phyloP scores from a whole-genome alignment of 257 asterid species.

The Salvia miltiorrhiza region DNA sequence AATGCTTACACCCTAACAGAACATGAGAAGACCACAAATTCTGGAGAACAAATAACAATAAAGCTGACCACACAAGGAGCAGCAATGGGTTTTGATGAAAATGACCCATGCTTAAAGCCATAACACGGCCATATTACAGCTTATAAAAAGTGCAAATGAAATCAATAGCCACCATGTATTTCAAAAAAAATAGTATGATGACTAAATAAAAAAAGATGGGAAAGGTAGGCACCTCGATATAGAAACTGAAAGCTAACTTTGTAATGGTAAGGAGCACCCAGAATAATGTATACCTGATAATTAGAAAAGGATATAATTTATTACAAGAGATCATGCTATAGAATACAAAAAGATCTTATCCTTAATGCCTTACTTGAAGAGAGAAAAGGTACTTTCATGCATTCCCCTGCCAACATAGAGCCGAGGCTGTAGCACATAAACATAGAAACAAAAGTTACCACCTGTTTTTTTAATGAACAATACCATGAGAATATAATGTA shows the following conservation, averaged over 20 bases:
- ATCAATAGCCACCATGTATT: neutral
- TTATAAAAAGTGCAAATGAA: constrained; percentile 16
- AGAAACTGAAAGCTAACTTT: constrained; percentile 88
- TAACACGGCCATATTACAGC: neutral
- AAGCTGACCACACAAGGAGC: neutral
- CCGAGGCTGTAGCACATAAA: constrained; percentile 69
- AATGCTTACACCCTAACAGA: neutral
- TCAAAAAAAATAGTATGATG: neutral
- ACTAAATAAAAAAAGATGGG: constrained; percentile 4
- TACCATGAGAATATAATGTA: neutral
- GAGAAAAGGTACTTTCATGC: constrained; percentile 97
- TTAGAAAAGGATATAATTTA: neutral
- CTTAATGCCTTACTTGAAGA: constrained; percentile 71
- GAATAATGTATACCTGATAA: constrained; percentile 84
- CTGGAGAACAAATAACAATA: too few relatives aligned
- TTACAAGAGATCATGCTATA: constrained; percentile 10
- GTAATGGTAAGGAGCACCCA: constrained; percentile 90
- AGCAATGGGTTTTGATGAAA: neutral
- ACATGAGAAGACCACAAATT: neutral
- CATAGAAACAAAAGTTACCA: constrained; percentile 21
- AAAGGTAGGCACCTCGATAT: constrained; percentile 64
- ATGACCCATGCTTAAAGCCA: neutral
- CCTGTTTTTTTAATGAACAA: constrained; percentile 10
- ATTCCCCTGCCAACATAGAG: constrained; percentile 99
- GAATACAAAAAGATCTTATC: neutral